A percentile compares a stretch with the other conserved stretches of the same genome.
These are phyloP conservation scores for Phlebiopsis gigantea DNA, from an alignment of 768 basidiomycete genomes.

Conservation along the genomic window DNA sequence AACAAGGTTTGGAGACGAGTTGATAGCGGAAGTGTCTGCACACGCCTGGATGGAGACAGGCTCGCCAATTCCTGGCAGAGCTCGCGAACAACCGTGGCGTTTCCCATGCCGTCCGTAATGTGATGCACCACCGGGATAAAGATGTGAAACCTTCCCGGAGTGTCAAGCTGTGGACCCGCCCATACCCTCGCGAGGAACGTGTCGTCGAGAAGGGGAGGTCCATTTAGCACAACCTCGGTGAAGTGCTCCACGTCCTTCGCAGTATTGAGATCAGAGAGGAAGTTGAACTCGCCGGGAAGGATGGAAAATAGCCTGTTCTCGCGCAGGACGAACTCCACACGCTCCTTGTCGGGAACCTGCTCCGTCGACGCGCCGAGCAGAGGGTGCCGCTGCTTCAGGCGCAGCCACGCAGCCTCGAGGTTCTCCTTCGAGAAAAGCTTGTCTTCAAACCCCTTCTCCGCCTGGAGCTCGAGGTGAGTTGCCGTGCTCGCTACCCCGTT, in stretches of 20 bases:
- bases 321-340: constrained; percentile 37
- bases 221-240: constrained; percentile 25
- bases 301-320: constrained; percentile 30
- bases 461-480: constrained; percentile 29
- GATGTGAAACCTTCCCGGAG: constrained; percentile 33
- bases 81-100: constrained; percentile 34
- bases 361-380: constrained; percentile 41
- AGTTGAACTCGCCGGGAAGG: constrained; percentile 35
- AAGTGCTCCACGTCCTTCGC: constrained; percentile 30
- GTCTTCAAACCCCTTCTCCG: constrained; percentile 14
- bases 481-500: constrained; percentile 37
- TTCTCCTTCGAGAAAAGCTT: constrained; percentile 28
- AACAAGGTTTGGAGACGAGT: background rate
- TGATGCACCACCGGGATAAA: constrained; percentile 41
- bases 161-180: constrained; percentile 32
- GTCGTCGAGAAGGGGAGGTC: constrained; percentile 34
- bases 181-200: constrained; percentile 36
- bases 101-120: constrained; percentile 46
- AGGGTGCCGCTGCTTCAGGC: constrained; percentile 44
- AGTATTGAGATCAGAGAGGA: constrained; percentile 27
- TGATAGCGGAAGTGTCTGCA: background rate
- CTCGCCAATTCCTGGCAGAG: constrained; percentile 25
- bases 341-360: constrained; percentile 22
- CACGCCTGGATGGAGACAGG: constrained; percentile 18
- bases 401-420: constrained; percentile 38